A percentile compares a stretch with the other conserved stretches of the same genome.
phyloP scores from a whole-genome alignment of 179 eudicot species.

The Drosera spatulata region DNA sequence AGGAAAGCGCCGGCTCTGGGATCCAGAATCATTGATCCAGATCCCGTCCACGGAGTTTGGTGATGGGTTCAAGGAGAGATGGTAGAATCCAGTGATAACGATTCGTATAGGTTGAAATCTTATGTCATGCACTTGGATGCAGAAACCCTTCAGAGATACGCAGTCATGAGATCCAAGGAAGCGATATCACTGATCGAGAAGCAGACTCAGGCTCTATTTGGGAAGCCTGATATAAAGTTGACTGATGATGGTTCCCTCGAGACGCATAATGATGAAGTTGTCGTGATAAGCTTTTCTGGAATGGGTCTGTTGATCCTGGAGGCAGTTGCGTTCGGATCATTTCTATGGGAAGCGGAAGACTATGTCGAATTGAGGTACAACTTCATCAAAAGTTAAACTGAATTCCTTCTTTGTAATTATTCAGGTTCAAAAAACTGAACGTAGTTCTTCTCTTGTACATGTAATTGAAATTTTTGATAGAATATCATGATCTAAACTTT shows the following conservation, averaged over 20 bases:
- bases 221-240: constrained; percentile 72
- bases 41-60: constrained; percentile 42
- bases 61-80: constrained; percentile 20
- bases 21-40: constrained; percentile 50
- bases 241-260: constrained; percentile 49
- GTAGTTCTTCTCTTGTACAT: too few species aligned
- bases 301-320: constrained; percentile 75
- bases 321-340: constrained; percentile 91
- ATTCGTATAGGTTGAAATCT: constrained; percentile 50
- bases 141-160: constrained; percentile 85
- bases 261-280: constrained; percentile 45
- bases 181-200: constrained; percentile 76
- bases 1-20: constrained; percentile 52
- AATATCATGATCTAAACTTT: too few species aligned
- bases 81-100: constrained; percentile 22
- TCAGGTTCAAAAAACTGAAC: too few species aligned
- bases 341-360: constrained; percentile 89
- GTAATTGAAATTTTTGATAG: too few species aligned
- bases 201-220: constrained; percentile 96
- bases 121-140: constrained; percentile 92
- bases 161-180: constrained; percentile 81
- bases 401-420: background rate
- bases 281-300: constrained; percentile 48
- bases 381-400: constrained; percentile 38
- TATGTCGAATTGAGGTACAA: constrained; percentile 70